Evolutionary conservation across 441 rosid species (phyloP).

Genomic region (Theobroma grandiflorum): DNA sequence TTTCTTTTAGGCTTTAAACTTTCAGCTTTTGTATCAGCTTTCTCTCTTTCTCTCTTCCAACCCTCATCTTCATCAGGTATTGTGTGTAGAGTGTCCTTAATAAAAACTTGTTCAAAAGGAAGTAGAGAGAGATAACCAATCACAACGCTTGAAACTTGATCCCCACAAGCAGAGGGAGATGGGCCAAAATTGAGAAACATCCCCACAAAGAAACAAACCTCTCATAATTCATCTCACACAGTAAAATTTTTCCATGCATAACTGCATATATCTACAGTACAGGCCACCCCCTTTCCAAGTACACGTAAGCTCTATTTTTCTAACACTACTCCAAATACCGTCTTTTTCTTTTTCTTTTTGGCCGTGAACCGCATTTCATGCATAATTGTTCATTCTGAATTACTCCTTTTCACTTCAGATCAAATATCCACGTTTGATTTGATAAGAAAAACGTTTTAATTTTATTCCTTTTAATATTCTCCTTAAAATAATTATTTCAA

Average conservation of each 20-base stretch:
- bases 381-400: too few relatives aligned
- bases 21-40: conserved; percentile 41
- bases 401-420: too few relatives aligned
- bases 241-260: conserved; percentile 45
- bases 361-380: too few relatives aligned
- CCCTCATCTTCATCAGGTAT: conserved; percentile 49
- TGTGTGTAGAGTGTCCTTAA: conserved; percentile 40
- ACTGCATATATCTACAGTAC: conserved; percentile 33
- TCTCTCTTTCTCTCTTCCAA: conserved; percentile 28
- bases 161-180: conserved; percentile 48
- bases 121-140: conserved; percentile 35
- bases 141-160: conserved; percentile 44
- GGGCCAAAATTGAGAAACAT: conserved; percentile 49
- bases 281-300: conserved; percentile 13
- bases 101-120: conserved; percentile 41
- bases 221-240: conserved; percentile 46
- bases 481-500: too few relatives aligned
- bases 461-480: too few relatives aligned
- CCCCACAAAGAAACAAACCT: conserved; percentile 48
- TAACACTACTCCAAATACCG: background rate
- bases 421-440: too few relatives aligned
- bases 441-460: too few relatives aligned
- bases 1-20: conserved; percentile 41
- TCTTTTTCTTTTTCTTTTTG: too few relatives aligned
- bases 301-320: background rate